These are phyloP conservation scores for Ceratocystis harringtonii DNA, from an alignment of 2,329 filamentous ascomycete species.

Conservation along the genomic window DNA sequence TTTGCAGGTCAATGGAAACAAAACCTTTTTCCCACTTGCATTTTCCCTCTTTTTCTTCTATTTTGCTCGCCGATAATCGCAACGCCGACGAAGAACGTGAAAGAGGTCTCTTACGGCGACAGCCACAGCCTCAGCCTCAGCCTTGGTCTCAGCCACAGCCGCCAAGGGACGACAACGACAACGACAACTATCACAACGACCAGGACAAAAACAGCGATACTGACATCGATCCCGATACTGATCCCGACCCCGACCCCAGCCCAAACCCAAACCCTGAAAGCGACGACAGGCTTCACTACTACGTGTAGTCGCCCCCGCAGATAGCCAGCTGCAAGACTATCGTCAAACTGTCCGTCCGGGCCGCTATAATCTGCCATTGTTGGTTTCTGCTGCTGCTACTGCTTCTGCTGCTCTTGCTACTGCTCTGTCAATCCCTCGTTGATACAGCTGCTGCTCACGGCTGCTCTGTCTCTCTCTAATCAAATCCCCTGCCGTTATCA, in stretches of 20 bases:
- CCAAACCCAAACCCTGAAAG: neutral
- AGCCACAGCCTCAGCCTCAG: neutral
- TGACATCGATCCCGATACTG: neutral
- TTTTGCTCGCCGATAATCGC: neutral
- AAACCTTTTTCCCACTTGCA: neutral
- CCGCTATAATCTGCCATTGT: neutral
- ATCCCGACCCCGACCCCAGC: neutral
- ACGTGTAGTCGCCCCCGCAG: too few species aligned
- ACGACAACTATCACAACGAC: neutral
- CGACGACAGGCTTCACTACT: too few species aligned
- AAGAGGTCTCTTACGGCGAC: neutral
- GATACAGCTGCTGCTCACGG: too few species aligned
- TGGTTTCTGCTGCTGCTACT: too few species aligned
- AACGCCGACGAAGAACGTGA: neutral
- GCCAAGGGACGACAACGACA: neutral
- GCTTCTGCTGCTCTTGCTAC: neutral
- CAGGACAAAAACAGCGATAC: neutral
- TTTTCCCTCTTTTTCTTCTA: neutral
- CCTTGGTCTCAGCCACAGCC: neutral
- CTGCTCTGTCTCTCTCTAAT: too few species aligned
- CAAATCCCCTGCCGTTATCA: neutral
- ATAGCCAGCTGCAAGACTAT: neutral
- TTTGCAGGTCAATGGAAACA: constrained; percentile 7
- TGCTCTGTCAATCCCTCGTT: neutral
- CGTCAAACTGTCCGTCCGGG: neutral